phyloP scores from a whole-genome alignment of 345 rosid species.

The Odontarrhena argentea region DNA sequence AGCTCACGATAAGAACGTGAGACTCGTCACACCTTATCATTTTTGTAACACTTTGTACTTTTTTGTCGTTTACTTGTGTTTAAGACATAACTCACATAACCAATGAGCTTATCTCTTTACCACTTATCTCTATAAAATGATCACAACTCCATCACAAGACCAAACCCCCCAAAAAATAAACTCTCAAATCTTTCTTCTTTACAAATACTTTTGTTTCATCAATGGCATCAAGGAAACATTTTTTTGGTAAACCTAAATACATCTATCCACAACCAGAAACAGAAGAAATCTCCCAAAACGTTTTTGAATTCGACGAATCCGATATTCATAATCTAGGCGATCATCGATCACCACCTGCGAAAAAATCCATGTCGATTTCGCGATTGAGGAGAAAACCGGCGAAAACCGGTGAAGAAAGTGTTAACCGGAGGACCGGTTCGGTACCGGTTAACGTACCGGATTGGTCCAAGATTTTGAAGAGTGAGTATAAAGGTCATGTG shows the following conservation, averaged over 20 bases:
- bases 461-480: slow-evolving; percentile 75
- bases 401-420: slow-evolving; percentile 35
- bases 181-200: too few species aligned
- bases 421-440: slow-evolving; percentile 46
- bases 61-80: slow-evolving; percentile 37
- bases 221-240: slow-evolving; percentile 65
- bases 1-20: slow-evolving; percentile 39
- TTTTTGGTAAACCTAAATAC: slow-evolving; percentile 47
- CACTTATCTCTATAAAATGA: slow-evolving; percentile 36
- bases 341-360: slow-evolving; percentile 8
- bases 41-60: slow-evolving; percentile 6
- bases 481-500: slow-evolving; percentile 43
- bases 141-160: slow-evolving; percentile 1
- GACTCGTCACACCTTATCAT: slow-evolving; percentile 25
- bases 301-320: slow-evolving; percentile 65
- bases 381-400: slow-evolving; percentile 45
- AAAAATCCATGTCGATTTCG: slow-evolving; percentile 42
- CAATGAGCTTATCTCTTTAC: slow-evolving; percentile 44
- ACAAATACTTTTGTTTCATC: background rate
- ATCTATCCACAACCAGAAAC: slow-evolving; percentile 47
- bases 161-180: too few species aligned
- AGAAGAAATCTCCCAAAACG: slow-evolving; percentile 27
- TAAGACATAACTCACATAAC: slow-evolving; percentile 37
- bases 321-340: slow-evolving; percentile 48
- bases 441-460: slow-evolving; percentile 77